These are phyloP conservation scores for Galeopsis tetrahit DNA, from an alignment of 257 asterid genomes.

Conservation along the genomic window DNA sequence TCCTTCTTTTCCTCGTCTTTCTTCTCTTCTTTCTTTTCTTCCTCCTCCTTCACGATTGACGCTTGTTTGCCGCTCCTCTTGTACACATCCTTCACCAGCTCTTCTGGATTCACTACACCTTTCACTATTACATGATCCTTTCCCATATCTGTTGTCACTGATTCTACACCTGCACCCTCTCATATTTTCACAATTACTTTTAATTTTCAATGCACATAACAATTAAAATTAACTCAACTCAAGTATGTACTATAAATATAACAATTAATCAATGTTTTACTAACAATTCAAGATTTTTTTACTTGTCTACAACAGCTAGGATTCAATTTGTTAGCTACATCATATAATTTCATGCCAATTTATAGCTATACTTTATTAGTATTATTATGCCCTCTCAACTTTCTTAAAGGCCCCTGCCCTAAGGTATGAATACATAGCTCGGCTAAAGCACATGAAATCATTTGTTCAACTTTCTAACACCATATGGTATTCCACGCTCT, in stretches of 20 bases:
- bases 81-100: conserved; percentile 72
- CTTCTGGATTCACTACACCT: conserved; percentile 76
- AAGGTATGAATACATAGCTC: too few relatives aligned
- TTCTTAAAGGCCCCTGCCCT: not conserved
- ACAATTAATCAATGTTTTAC: too few relatives aligned
- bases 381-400: not conserved
- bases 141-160: conserved; percentile 64
- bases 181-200: not conserved
- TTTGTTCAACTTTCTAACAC: too few relatives aligned
- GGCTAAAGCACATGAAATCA: too few relatives aligned
- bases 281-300: too few relatives aligned
- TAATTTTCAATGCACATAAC: not conserved
- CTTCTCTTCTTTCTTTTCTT: conserved; percentile 56
- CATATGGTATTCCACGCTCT: too few relatives aligned
- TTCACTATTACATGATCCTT: conserved; percentile 66
- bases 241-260: too few relatives aligned
- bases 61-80: conserved; percentile 83
- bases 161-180: conserved; percentile 68
- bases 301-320: too few relatives aligned
- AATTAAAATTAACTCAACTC: too few relatives aligned
- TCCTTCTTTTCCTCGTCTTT: conserved; percentile 50
- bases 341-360: conserved; percentile 4
- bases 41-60: conserved; percentile 62
- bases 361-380: not conserved
- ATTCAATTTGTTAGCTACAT: too few relatives aligned